Base-by-base conservation (phyloP, 352 stramenopile genomes). In the Plasmopara muralis region DNA sequence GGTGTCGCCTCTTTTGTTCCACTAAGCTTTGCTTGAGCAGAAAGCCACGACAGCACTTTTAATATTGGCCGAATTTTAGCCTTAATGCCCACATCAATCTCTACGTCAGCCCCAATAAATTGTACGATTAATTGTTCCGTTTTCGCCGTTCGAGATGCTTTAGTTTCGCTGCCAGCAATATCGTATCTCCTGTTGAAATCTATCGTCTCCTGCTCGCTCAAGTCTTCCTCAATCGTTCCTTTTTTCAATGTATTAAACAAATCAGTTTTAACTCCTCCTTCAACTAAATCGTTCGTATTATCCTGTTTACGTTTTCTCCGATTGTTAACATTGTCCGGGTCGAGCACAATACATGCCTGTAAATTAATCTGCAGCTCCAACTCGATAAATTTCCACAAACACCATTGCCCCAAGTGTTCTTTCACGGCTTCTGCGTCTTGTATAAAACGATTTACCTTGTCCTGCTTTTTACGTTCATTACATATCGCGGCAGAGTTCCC, bases 341-440 rank as follows among this genome's bases (percentile, higher is more conserved):
- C 80, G 14, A 81, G 60, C 0, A 88, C 59, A 37, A 87, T 65
- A 50, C 77, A 88, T 7, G 81, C 78, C 12, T 77, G 72, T n/a
- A 91, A 60, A 49, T 87, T 87, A 6, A 48, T 55, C 45, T 87
- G 78, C 25, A 94, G 56, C 46, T 94, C 81, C 18, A 91, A 37
- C 43, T 91, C 78, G 12, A 92, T 63, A 55, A 77, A 89, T 43
- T 91, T 90, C 62, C 86, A 68, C 30, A 94, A 47, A 55, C 83
- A 94, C 81, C 81, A 94, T 20, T 74, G 47, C 0, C 83, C 83
- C 4, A 94, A 53, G 35, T 89, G 77, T 31, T 64, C 12, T 31
- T 85, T 75, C 5, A 92, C 71, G 0, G 59, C 54, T 55, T 87
- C 69, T 6, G 83, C 79, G 44, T 89, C 79, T 9, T 70, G 59